Evolutionary conservation across 345 rosid genomes (phyloP).

Genomic region (Eucalyptus erythrocorys): DNA sequence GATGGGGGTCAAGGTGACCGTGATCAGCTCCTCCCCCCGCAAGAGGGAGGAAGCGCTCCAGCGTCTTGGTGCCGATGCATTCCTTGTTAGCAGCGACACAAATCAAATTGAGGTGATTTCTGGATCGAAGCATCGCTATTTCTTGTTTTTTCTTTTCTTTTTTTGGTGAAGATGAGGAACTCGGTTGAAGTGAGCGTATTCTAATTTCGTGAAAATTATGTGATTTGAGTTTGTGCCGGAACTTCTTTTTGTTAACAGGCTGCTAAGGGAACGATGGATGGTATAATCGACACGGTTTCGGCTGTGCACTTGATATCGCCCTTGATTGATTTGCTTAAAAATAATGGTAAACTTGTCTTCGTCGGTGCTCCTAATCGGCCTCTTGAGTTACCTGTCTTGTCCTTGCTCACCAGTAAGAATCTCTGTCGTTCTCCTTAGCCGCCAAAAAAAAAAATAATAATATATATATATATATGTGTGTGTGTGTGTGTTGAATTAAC

Average conservation of each 20-base stretch:
- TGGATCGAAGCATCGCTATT: background rate
- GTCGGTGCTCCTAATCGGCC: conserved; percentile 40
- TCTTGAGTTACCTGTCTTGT: conserved; percentile 21
- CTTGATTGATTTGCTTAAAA: conserved; percentile 28
- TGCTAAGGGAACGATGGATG: conserved; percentile 19
- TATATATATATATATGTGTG: no score
- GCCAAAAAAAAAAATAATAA: background rate
- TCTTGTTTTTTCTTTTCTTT: background rate
- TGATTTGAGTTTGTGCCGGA: background rate
- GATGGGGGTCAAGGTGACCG: conserved; percentile 27
- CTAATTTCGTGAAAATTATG: background rate
- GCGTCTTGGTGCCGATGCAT: conserved; percentile 29
- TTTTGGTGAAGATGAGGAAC: background rate
- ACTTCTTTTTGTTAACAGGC: background rate
- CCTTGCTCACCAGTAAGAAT: conserved; percentile 10
- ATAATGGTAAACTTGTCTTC: conserved; percentile 33
- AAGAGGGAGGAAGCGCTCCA: conserved; percentile 32
- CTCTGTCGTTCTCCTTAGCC: background rate
- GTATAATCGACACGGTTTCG: conserved; percentile 45
- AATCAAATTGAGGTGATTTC: conserved; percentile 17
- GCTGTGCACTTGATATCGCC: conserved; percentile 34
- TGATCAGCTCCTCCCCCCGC: conserved; percentile 32
- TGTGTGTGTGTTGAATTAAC: background rate
- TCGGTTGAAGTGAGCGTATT: background rate
- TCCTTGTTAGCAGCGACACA: conserved; percentile 24